Evolutionary conservation across 2,329 filamentous ascomycete species (phyloP), one percentile per base, ranked within the genome.

Genomic region (Byssochlamys sp.): DNA sequence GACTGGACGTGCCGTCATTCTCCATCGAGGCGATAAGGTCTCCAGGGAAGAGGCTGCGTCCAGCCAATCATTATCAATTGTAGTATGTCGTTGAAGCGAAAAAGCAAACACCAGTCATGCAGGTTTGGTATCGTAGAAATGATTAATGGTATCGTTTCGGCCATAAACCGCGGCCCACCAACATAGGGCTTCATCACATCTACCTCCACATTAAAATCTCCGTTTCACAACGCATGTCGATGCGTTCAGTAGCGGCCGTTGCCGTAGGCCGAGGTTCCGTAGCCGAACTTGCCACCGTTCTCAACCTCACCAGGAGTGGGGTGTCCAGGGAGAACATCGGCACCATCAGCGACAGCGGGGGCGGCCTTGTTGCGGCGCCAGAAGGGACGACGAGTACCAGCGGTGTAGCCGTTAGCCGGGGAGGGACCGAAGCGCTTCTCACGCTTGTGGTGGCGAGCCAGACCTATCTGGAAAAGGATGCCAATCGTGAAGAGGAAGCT

Each of bases 401-500:
- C 78, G 29, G 86, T 89, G 76, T 90, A 90, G 73, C 83, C 78
- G 76, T 87, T 88, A 61, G 75, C 71, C 25, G 85, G 85, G 53
- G 79, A 78, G 35, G 85, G 86, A 12, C 87, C 86, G 69, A 82
- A 88, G 55, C 83, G 83, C 77, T 88, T 89, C 75, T 89, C 86
- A 66, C 85, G 86, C 75, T 85, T 84, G 78, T 88, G 87, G 72
- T 89, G 80, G 59, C 85, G 84, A 65, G 82, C 82, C 52, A 92
- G 81, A 54, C 81, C 78, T 54, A 90, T 62, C 67, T 92, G 88
- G 61, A 88, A 78, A 58, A 85, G 69, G 55, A 88, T 84, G 54
- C 88, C 89, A 67, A 89, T 68, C 65, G 90, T 69, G 80, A 92
- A 94, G 73, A 92, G 85, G 75, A 89, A 72, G 53, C 85, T 89